Conservation (phyloP, 805 yeast genomes). For the Torulaspora delbrueckii region DNA sequence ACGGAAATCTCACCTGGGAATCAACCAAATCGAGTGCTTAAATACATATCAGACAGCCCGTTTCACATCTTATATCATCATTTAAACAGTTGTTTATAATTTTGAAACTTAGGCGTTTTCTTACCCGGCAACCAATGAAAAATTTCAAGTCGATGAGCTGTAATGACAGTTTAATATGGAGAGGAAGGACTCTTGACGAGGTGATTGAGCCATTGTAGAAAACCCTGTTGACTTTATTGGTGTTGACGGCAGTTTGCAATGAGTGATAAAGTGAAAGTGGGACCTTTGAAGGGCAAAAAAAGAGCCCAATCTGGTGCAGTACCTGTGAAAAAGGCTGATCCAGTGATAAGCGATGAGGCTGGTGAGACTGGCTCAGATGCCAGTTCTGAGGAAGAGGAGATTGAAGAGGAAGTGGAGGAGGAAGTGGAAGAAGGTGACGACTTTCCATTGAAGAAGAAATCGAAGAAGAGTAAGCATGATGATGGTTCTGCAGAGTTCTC, state of each 20-base stretch:
- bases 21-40: not conserved
- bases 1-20: not conserved
- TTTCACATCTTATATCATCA: not conserved
- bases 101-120: not conserved
- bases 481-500: slow-evolving; percentile 79
- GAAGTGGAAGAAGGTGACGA: slow-evolving; percentile 33
- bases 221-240: not conserved
- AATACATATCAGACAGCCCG: not conserved
- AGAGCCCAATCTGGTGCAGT: slow-evolving; percentile 4
- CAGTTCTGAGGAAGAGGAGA: slow-evolving; percentile 26
- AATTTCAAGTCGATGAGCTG: slow-evolving; percentile 14
- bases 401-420: slow-evolving; percentile 21
- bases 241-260: not conserved
- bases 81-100: slow-evolving; percentile 3
- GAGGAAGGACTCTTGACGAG: not conserved
- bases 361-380: slow-evolving; percentile 19
- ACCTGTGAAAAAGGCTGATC: slow-evolving; percentile 14
- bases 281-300: slow-evolving; percentile 1
- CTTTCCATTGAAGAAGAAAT: slow-evolving; percentile 46
- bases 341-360: slow-evolving; percentile 4
- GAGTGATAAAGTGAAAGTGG: not conserved
- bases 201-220: not conserved
- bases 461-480: slow-evolving; percentile 52
- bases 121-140: slow-evolving; percentile 8
- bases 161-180: not conserved